phyloP scores from a whole-genome alignment of 148 eudicot genomes.

The Cornus kousa region DNA sequence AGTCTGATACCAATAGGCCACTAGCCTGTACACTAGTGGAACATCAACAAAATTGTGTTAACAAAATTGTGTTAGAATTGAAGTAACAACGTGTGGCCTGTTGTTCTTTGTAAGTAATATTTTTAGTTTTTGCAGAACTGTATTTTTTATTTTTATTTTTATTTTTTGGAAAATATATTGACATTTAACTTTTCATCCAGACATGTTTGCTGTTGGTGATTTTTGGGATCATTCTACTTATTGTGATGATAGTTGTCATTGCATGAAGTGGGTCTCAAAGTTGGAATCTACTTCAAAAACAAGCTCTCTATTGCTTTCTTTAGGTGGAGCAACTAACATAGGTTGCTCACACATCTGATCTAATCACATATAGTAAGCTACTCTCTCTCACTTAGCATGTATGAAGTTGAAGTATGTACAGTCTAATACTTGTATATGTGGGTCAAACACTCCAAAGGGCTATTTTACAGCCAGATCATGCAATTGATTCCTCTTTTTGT shows the following conservation, averaged over 20 bases:
- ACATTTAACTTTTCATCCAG: conserved; percentile 12
- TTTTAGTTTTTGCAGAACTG: too few relatives aligned
- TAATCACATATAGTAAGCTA: neutral
- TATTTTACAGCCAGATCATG: neutral
- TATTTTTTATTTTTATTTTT: neutral
- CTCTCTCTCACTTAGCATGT: neutral
- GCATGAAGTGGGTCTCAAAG: neutral
- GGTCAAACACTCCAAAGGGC: too few relatives aligned
- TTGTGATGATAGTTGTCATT: conserved; percentile 14
- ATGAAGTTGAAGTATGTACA: neutral
- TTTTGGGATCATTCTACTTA: conserved; percentile 19
- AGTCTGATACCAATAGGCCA: too few relatives aligned
- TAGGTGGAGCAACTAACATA: neutral
- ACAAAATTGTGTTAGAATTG: too few relatives aligned
- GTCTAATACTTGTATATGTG: neutral
- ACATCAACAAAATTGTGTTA: too few relatives aligned
- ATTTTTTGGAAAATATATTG: neutral
- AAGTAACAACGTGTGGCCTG: too few relatives aligned
- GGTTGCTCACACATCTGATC: neutral
- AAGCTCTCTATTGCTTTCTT: neutral
- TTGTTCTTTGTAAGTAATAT: neutral
- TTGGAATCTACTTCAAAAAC: neutral
- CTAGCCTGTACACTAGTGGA: too few relatives aligned
- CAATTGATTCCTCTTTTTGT: too few relatives aligned
- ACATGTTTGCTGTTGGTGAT: conserved; percentile 18